These are phyloP conservation scores for Kluyveromyces dobzhanskii DNA, from an alignment of 805 yeast species.

Conservation along the genomic window DNA sequence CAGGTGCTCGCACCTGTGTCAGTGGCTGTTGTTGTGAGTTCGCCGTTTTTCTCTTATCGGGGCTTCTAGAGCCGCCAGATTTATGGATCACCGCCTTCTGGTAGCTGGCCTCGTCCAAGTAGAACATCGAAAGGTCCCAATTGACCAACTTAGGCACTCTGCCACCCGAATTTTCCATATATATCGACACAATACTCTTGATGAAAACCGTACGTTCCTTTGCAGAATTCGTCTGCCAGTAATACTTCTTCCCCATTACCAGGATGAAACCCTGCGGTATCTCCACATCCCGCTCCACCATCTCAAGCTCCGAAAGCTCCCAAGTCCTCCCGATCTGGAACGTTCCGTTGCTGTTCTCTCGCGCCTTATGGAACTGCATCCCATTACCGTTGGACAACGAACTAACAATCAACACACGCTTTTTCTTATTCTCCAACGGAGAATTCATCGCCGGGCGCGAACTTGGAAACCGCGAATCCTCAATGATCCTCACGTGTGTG, in stretches of 20 bases:
- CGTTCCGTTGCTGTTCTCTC: conserved; percentile 63
- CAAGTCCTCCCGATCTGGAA: conserved; percentile 91
- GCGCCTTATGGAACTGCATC: conserved; percentile 74
- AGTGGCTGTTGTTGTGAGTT: background rate
- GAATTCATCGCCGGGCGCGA: conserved; percentile 56
- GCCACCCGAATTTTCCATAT: conserved; percentile 47
- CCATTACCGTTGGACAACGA: conserved; percentile 56
- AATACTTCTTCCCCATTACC: conserved; percentile 67
- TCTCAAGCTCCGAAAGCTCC: conserved; percentile 64
- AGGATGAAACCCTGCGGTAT: conserved; percentile 51
- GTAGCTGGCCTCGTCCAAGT: conserved; percentile 32
- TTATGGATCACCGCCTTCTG: conserved; percentile 22
- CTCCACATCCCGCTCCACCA: conserved; percentile 44
- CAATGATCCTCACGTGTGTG: conserved; percentile 68
- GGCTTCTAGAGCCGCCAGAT: background rate
- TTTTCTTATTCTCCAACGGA: conserved; percentile 43
- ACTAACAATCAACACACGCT: conserved; percentile 42
- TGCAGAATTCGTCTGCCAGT: conserved; percentile 63
- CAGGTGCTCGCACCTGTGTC: background rate
- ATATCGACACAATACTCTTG: conserved; percentile 43
- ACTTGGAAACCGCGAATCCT: conserved; percentile 63
- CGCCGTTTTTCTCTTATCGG: background rate
- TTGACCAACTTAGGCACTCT: conserved; percentile 44
- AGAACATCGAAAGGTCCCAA: conserved; percentile 39
- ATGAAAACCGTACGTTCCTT: conserved; percentile 54